Base-by-base conservation (phyloP, 495 filamentous ascomycete genomes). In the Thermochaetoides thermophila region DNA sequence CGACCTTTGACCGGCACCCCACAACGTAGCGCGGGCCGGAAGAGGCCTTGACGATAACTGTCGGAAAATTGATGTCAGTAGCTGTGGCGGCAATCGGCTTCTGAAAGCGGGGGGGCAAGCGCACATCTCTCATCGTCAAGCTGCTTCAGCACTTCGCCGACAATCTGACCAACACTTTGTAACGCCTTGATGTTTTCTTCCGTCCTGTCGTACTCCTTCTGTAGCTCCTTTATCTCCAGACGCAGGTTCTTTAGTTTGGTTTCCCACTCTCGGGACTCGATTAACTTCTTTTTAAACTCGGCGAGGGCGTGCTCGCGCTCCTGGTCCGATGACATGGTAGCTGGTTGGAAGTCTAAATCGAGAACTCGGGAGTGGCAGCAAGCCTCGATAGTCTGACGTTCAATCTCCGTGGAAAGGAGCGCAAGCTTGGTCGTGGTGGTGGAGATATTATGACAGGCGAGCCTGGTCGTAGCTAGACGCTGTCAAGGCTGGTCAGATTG, bases 131-230 rank as follows among this genome's bases (percentile, higher is more conserved):
- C 89, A 43, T 99, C 89, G 53, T 99, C 89, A 22, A 99, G 71
- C 61, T 99, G 89, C 63, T 99, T 99, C 45, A 99, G 61, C 40
- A 99, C 89, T 57, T 99, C 89, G 39, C 89, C 89, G 57, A 99
- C 95, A 57, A 99, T 99, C 61, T 99, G 89, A 22, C 89, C 89
- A 20, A 99, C 89, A 61, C 91, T 96, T 67, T 99, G 89, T 46
- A 99, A 59, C 42, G 89, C 89, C 67, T 99, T 99, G 68, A 99
- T 96, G 64, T 96, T 96, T 41, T 99, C 91, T 59, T 99, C 89
- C 17, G 89, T 95, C 34, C 86, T 74, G 56, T 96, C 86, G 46
- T 85, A 96, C 39, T 96, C 86, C 41, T 81, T 84, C 48, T 93
- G 84, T 24, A 95, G 57, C 31, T 78, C 84, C 63, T 94, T 96